Conservation (phyloP, 2,329 filamentous ascomycete genomes). For the Nemania sp. region DNA sequence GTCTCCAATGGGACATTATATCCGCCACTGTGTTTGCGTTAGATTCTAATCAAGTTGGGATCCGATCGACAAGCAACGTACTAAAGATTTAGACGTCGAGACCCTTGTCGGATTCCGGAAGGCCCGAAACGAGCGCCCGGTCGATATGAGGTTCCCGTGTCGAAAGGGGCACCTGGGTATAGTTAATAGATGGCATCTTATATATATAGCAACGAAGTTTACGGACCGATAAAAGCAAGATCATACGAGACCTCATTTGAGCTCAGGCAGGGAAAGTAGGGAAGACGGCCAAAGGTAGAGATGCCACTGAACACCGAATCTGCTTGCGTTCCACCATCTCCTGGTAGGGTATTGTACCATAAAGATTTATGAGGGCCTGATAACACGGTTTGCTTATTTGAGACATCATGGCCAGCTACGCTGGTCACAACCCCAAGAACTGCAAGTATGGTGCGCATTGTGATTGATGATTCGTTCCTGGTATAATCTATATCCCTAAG, state of each 20-base stretch:
- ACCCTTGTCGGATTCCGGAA: slow-evolving; percentile 87
- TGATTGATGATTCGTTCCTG: slow-evolving; percentile 8
- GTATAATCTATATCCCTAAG: not conserved
- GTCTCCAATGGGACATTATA: slow-evolving; percentile 86
- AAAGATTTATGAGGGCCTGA: slow-evolving; percentile 78
- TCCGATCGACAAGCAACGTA: slow-evolving; percentile 59
- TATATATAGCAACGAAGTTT: slow-evolving; percentile 14
- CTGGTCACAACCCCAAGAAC: slow-evolving; percentile 60
- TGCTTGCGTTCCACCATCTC: slow-evolving; percentile 87
- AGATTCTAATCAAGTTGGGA: slow-evolving; percentile 34
- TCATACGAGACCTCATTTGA: slow-evolving; percentile 79
- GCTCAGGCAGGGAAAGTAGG: slow-evolving; percentile 81
- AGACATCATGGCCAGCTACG: slow-evolving; percentile 69
- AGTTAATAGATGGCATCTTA: slow-evolving; percentile 11
- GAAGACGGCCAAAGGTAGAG: slow-evolving; percentile 83
- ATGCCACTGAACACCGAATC: slow-evolving; percentile 92
- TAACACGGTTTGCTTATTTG: slow-evolving; percentile 69
- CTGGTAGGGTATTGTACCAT: slow-evolving; percentile 87
- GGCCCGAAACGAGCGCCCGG: slow-evolving; percentile 88
- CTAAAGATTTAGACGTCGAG: slow-evolving; percentile 87
- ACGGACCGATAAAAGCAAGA: slow-evolving; percentile 83
- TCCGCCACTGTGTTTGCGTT: slow-evolving; percentile 71
- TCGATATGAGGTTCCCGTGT: slow-evolving; percentile 86
- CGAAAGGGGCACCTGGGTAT: slow-evolving; percentile 78
- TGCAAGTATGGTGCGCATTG: slow-evolving; percentile 48